Evolutionary conservation across 768 basidiomycete species (phyloP).

Genomic region (Cystoderma amianthinum): DNA sequence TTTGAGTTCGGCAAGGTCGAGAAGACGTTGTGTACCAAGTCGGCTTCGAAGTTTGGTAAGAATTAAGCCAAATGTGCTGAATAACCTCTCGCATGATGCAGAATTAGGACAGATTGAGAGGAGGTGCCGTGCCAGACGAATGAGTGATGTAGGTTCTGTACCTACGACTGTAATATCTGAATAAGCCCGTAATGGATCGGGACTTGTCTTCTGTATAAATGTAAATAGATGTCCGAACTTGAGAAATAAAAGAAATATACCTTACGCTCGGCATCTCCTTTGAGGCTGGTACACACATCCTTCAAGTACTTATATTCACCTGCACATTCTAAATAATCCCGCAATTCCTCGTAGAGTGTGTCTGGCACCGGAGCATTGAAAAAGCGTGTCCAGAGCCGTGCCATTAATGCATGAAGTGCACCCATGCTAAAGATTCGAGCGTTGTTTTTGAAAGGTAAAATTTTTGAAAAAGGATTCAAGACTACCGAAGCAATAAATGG

Average conservation of each 20-base stretch:
- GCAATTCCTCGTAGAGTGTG: neutral
- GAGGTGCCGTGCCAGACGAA: conserved; percentile 15
- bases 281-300: neutral
- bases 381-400: conserved; percentile 3
- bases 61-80: conserved; percentile 18
- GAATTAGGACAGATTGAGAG: conserved; percentile 20
- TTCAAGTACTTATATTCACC: neutral
- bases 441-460: conserved; percentile 2
- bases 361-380: neutral
- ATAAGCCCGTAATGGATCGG: conserved; percentile 5
- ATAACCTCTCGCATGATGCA: conserved; percentile 17
- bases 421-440: neutral
- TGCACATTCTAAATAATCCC: neutral
- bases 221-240: neutral
- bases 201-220: neutral
- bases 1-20: conserved; percentile 16
- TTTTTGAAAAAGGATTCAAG: conserved; percentile 22
- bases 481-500: conserved; percentile 24
- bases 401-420: conserved; percentile 4
- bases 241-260: too few relatives aligned
- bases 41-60: conserved; percentile 19
- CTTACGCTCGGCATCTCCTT: neutral
- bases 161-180: conserved; percentile 1
- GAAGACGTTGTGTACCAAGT: conserved; percentile 6
- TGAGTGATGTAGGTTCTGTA: conserved; percentile 7